These are phyloP conservation scores for Apiospora phragmitis DNA, from an alignment of 2,329 filamentous ascomycete species.

Conservation along the genomic window DNA sequence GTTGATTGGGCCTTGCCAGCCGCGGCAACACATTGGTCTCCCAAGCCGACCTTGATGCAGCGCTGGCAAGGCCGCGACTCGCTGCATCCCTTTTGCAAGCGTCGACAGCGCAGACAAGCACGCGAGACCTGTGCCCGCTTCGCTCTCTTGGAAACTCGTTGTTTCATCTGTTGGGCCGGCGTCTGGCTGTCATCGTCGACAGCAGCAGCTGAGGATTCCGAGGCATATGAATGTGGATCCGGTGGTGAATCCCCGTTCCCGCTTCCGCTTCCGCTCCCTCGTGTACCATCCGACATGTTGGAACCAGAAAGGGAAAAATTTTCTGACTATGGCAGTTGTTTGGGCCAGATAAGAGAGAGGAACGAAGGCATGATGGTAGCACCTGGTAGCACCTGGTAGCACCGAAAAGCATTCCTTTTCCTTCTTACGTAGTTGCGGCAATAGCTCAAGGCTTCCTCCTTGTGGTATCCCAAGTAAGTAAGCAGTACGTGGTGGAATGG, in stretches of 20 bases:
- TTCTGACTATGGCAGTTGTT: neutral
- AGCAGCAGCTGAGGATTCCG: neutral
- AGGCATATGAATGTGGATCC: slow-evolving; percentile 5
- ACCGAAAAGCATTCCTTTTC: neutral
- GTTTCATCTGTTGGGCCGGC: neutral
- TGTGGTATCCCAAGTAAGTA: neutral
- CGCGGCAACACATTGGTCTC: slow-evolving; percentile 34
- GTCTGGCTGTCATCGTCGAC: neutral
- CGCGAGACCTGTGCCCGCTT: slow-evolving; percentile 44
- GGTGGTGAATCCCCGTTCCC: neutral
- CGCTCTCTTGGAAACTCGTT: slow-evolving; percentile 11
- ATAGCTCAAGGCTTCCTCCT: neutral
- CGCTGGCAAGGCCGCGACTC: slow-evolving; percentile 44
- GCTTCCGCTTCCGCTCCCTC: slow-evolving; percentile 1
- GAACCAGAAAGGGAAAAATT: neutral
- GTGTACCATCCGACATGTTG: neutral
- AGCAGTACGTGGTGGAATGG: slow-evolving; percentile 2
- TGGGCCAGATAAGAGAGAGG: neutral
- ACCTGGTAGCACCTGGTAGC: neutral
- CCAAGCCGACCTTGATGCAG: slow-evolving; percentile 43
- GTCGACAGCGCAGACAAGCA: slow-evolving; percentile 44
- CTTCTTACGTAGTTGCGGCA: neutral
- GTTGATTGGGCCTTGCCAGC: slow-evolving; percentile 12
- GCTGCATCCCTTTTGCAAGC: slow-evolving; percentile 44
- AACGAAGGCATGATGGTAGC: neutral